phyloP scores from a whole-genome alignment of 1,139 yeast species.

The Meyerozyma smithsonii region DNA sequence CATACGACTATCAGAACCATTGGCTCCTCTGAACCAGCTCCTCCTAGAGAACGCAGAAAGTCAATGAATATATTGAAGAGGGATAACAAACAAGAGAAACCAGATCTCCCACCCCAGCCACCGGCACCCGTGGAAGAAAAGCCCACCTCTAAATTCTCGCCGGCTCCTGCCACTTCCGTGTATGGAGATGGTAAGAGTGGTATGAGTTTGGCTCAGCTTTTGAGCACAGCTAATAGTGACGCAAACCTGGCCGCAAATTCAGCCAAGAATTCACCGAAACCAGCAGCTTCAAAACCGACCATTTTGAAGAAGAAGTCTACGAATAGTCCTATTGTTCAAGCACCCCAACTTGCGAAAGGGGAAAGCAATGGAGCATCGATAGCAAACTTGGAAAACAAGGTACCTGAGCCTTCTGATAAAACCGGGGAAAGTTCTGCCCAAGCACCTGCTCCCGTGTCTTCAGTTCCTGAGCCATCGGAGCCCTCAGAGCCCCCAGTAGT shows the following conservation, averaged over 20 bases:
- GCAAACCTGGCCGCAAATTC: constrained; percentile 11
- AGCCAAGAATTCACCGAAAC: constrained; percentile 22
- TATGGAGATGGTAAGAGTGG: constrained; percentile 13
- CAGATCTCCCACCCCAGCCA: constrained; percentile 3
- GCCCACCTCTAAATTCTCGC: constrained; percentile 6
- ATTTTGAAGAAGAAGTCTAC: constrained; percentile 35
- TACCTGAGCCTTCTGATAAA: neutral
- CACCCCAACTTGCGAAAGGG: neutral
- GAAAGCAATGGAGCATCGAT: neutral
- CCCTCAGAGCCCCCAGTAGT: too few species aligned
- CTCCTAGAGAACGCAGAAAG: constrained; percentile 13
- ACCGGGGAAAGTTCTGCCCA: neutral
- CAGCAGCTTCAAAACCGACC: constrained; percentile 27
- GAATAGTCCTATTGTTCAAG: constrained; percentile 4
- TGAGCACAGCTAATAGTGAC: constrained; percentile 20
- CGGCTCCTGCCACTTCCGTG: constrained; percentile 10
- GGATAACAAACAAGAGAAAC: constrained; percentile 3
- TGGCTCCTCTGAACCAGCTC: constrained; percentile 22
- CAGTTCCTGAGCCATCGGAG: too few species aligned
- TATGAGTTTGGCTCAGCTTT: constrained; percentile 36
- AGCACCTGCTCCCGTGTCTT: too few species aligned
- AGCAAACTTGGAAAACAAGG: neutral
- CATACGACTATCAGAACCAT: constrained; percentile 55
- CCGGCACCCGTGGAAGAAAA: constrained; percentile 4
- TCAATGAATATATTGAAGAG: constrained; percentile 11